phyloP scores from a whole-genome alignment of 768 basidiomycete species.

The Tricholoma furcatifolium region DNA sequence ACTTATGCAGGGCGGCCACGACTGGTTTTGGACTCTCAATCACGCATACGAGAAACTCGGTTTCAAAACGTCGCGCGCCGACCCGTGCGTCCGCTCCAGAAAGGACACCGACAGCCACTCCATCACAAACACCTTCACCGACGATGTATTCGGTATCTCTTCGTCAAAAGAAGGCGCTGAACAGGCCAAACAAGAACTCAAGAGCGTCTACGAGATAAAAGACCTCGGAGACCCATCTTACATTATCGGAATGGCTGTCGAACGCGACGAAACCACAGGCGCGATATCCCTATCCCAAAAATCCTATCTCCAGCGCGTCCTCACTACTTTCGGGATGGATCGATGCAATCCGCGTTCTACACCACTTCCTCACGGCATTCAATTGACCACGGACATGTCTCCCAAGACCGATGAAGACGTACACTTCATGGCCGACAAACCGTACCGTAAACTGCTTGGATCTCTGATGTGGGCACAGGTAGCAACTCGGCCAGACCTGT shows the following conservation, averaged over 20 bases:
- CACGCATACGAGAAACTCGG: conserved; percentile 1
- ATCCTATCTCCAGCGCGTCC: background rate
- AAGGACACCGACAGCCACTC: conserved; percentile 8
- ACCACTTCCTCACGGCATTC: background rate
- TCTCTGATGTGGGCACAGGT: too few relatives aligned
- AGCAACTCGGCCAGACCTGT: background rate
- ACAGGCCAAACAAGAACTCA: background rate
- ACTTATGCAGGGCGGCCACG: conserved; percentile 20
- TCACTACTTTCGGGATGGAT: background rate
- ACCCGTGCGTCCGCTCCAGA: conserved; percentile 16
- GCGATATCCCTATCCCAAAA: background rate
- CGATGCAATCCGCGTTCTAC: background rate
- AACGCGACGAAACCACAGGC: background rate
- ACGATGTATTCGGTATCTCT: too few relatives aligned
- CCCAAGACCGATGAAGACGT: background rate
- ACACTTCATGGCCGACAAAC: background rate
- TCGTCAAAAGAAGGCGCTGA: conserved; percentile 11
- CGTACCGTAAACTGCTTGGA: background rate
- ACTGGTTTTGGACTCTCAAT: conserved; percentile 8
- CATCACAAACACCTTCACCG: conserved; percentile 17
- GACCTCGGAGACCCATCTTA: background rate
- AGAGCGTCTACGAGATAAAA: background rate
- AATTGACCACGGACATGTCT: background rate
- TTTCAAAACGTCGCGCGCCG: too few relatives aligned
- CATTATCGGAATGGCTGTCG: too few relatives aligned